phyloP scores from a whole-genome alignment of 345 rosid species.

The Arabis alpina region DNA sequence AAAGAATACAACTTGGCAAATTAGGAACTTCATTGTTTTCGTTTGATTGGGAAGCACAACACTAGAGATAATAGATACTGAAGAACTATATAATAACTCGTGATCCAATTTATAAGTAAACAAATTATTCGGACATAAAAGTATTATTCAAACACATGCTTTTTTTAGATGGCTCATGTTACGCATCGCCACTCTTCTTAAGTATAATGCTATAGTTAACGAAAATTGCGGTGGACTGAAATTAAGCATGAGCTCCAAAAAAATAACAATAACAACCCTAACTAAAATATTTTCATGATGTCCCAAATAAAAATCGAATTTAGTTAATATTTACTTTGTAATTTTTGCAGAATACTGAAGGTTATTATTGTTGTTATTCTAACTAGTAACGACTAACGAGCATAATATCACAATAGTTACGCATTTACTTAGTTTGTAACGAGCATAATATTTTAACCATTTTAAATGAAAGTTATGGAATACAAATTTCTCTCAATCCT shows the following conservation, averaged over 20 bases:
- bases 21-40: not conserved
- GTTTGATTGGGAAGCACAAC: not conserved
- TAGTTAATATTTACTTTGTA: not conserved
- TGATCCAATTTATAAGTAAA: slow-evolving; percentile 29
- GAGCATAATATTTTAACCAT: too few relatives aligned
- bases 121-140: not conserved
- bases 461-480: too few relatives aligned
- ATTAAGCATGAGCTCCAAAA: too few relatives aligned
- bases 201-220: not conserved
- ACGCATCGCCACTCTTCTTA: slow-evolving; percentile 2
- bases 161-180: slow-evolving; percentile 25
- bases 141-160: slow-evolving; percentile 1
- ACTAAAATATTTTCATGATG: not conserved
- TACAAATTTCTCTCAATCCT: too few relatives aligned
- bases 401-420: too few relatives aligned
- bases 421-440: too few relatives aligned
- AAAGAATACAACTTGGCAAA: slow-evolving; percentile 19
- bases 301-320: not conserved
- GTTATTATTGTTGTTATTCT: too few relatives aligned
- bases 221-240: slow-evolving; percentile 5
- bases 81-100: not conserved
- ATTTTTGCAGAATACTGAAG: too few relatives aligned
- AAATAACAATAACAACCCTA: not conserved
- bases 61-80: slow-evolving; percentile 2
- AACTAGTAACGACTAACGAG: too few relatives aligned